A percentile compares a stretch with the other conserved stretches of the same genome.
These are phyloP conservation scores for Elsinoe australis DNA, from an alignment of 2,329 filamentous ascomycete genomes.

Conservation along the genomic window DNA sequence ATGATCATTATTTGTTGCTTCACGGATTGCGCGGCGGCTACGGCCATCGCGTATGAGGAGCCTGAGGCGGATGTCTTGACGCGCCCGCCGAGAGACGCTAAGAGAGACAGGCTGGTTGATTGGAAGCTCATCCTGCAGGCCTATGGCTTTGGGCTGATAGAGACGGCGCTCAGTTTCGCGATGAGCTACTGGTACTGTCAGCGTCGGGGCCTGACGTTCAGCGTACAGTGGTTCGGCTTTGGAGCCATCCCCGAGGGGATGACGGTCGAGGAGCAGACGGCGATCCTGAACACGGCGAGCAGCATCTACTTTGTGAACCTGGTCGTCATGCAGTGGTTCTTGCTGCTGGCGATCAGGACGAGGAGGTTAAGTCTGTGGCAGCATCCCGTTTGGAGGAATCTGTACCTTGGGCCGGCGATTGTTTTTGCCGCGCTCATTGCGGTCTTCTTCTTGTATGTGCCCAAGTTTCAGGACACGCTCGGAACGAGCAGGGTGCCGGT, in stretches of 20 bases:
- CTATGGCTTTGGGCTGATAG: constrained; percentile 59
- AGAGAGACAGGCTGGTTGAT: constrained; percentile 64
- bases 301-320: constrained; percentile 75
- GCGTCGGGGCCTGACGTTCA: constrained; percentile 55
- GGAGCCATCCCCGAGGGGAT: constrained; percentile 45
- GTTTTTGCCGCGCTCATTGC: constrained; percentile 61
- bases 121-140: constrained; percentile 64
- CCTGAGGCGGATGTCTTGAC: constrained; percentile 68
- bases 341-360: constrained; percentile 61
- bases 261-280: constrained; percentile 45
- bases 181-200: constrained; percentile 42
- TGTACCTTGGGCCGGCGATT: constrained; percentile 63
- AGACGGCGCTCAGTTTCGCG: constrained; percentile 36
- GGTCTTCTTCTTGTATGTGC: constrained; percentile 59
- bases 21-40: constrained; percentile 67
- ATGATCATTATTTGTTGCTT: constrained; percentile 59
- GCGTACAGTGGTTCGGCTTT: constrained; percentile 61
- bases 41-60: constrained; percentile 66
- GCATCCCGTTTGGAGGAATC: constrained; percentile 61
- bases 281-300: constrained; percentile 55
- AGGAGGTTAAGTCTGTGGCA: constrained; percentile 57
- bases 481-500: constrained; percentile 57
- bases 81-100: constrained; percentile 59
- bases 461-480: constrained; percentile 53
- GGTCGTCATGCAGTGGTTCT: constrained; percentile 77